Conservation (phyloP, 768 basidiomycete species). For the Pleurotus platypus region DNA sequence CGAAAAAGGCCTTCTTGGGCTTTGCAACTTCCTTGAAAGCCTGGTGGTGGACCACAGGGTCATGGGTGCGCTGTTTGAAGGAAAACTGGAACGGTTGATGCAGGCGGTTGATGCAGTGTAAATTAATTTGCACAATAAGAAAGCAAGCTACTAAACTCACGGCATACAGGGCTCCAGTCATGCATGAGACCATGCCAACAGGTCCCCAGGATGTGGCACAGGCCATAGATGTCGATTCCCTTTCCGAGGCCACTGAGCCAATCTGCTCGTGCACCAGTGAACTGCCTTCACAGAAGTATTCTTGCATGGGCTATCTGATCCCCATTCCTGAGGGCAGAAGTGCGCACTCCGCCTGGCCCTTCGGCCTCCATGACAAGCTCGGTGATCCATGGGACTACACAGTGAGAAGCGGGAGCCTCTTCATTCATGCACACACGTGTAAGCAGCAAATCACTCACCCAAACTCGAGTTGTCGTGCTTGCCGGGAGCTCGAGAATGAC, state of each 20-base stretch:
- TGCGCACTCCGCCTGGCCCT: slow-evolving; percentile 21
- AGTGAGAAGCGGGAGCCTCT: slow-evolving; percentile 11
- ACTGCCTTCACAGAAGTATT: too few species aligned
- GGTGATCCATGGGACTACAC: slow-evolving; percentile 21
- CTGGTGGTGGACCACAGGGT: slow-evolving; percentile 18
- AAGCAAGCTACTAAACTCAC: neutral
- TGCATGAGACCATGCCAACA: neutral
- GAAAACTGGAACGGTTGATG: slow-evolving; percentile 19
- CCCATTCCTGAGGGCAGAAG: slow-evolving; percentile 17
- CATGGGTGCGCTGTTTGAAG: slow-evolving; percentile 19
- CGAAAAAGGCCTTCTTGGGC: slow-evolving; percentile 17
- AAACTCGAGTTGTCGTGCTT: neutral
- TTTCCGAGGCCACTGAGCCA: too few species aligned
- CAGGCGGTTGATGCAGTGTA: slow-evolving; percentile 13
- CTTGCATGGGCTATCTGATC: slow-evolving; percentile 14
- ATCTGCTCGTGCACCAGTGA: neutral
- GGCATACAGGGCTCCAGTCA: neutral
- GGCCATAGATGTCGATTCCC: too few species aligned
- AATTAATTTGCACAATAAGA: neutral
- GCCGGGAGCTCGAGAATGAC: neutral
- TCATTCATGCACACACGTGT: slow-evolving; percentile 1
- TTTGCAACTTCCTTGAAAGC: slow-evolving; percentile 16
- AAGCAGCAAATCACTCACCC: neutral
- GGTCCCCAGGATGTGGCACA: too few species aligned
- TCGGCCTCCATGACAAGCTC: slow-evolving; percentile 18